phyloP scores from a whole-genome alignment of 2,329 filamentous ascomycete species.

The Gnomoniopsis sp. region DNA sequence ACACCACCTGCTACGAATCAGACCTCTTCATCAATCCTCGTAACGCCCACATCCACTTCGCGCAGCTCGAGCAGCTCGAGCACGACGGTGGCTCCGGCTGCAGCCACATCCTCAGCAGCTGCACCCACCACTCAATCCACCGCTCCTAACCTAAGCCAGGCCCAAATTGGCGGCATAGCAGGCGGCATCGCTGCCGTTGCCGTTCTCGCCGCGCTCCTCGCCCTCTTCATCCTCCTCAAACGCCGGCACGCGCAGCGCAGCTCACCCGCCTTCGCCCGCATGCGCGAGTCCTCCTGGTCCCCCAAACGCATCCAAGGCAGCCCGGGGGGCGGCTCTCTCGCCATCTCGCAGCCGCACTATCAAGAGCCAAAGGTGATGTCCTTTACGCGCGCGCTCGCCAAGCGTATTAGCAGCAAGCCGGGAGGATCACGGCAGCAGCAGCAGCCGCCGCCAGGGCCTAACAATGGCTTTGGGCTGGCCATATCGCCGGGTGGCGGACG shows the following conservation, averaged over 20 bases:
- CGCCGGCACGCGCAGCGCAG: slow-evolving; percentile 1
- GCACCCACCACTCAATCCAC: background rate
- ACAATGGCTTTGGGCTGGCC: slow-evolving; percentile 41
- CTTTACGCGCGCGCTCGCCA: slow-evolving; percentile 20
- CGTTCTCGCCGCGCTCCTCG: slow-evolving; percentile 42
- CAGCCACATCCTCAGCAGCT: slow-evolving; percentile 37
- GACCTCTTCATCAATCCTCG: slow-evolving; percentile 15
- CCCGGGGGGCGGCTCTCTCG: slow-evolving; percentile 40
- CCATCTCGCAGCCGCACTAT: slow-evolving; percentile 41
- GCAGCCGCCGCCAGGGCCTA: slow-evolving; percentile 20
- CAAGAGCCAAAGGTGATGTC: slow-evolving; percentile 24
- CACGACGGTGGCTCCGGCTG: slow-evolving; percentile 69
- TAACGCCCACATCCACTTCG: slow-evolving; percentile 4
- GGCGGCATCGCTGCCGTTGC: slow-evolving; percentile 50
- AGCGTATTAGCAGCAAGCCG: slow-evolving; percentile 22
- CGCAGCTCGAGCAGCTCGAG: slow-evolving; percentile 38
- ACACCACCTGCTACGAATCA: slow-evolving; percentile 13
- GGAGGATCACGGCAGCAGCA: slow-evolving; percentile 19
- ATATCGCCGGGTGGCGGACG: slow-evolving; percentile 33
- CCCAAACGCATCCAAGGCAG: slow-evolving; percentile 24
- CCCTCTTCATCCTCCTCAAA: background rate
- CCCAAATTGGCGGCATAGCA: slow-evolving; percentile 56
- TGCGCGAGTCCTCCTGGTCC: slow-evolving; percentile 34
- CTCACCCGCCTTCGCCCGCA: slow-evolving; percentile 30
- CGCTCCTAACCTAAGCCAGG: slow-evolving; percentile 27